These are phyloP conservation scores for Aspergillus leporis DNA, from an alignment of 495 filamentous ascomycete genomes.

Conservation along the genomic window DNA sequence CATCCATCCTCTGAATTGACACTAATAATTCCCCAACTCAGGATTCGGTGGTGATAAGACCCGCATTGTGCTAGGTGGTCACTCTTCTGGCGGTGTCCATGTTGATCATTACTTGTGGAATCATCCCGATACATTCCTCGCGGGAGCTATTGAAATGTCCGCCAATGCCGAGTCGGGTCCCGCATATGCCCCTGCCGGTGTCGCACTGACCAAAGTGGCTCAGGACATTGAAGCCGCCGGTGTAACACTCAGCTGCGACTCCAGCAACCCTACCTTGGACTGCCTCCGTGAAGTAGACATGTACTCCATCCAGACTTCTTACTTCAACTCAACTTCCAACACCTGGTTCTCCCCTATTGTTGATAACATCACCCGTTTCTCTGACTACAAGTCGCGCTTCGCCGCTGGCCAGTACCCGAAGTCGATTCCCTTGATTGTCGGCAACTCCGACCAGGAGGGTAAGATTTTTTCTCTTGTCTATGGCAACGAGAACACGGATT, in stretches of 20 bases:
- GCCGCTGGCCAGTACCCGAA: conserved; percentile 20
- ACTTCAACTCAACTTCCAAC: conserved; percentile 31
- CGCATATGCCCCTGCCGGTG: conserved; percentile 19
- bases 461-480: conserved; percentile 25
- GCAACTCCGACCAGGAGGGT: conserved; percentile 31
- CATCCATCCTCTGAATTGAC: background rate
- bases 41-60: conserved; percentile 29
- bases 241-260: conserved; percentile 22
- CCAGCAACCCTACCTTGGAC: conserved; percentile 22
- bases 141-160: conserved; percentile 31
- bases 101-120: conserved; percentile 34
- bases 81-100: conserved; percentile 28
- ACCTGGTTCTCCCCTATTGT: conserved; percentile 29
- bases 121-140: conserved; percentile 28
- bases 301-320: conserved; percentile 26
- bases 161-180: conserved; percentile 29
- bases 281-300: conserved; percentile 26
- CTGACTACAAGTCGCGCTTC: conserved; percentile 27
- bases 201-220: conserved; percentile 23
- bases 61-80: conserved; percentile 28
- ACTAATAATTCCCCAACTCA: conserved; percentile 1
- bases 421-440: conserved; percentile 28
- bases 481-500: conserved; percentile 25
- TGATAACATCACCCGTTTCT: conserved; percentile 27
- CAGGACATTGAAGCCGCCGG: conserved; percentile 23